Base-by-base conservation (phyloP, 768 basidiomycete species). In the Dentipellis sp. region DNA sequence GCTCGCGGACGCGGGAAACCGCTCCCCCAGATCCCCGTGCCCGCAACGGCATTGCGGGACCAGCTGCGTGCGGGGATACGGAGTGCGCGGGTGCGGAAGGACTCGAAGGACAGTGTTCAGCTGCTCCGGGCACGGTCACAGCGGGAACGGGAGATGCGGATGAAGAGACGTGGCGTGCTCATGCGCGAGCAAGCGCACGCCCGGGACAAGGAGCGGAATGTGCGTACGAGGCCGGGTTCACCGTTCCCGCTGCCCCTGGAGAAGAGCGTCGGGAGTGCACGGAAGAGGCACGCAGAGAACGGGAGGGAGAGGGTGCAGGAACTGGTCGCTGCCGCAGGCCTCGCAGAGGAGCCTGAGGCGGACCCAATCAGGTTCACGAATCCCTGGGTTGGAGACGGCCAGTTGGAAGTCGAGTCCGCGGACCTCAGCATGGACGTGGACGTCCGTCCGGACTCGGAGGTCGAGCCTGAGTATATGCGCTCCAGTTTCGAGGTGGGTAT, bases 381-480 rank as follows among this genome's bases (percentile, higher is more conserved):
- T 47, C 49, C 55, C 9, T 55, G 49, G 34, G 21, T 37, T 12
- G 29, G 29, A 6, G 29, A 29, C 29, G 29, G 29, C 29, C 29
- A 29, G 29, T 29, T 29, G 29, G 3, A 29, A 29, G 29, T 29
- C 29, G 29, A 29, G 29, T 35, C 51, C 17, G 35, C 39, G 19
- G 21, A 17, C 29, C 47, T 47, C n/a, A 54, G 53, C 21, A 29
- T 36, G 36, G 53, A 36, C 17, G 53, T 40, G 14, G 60, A 61
- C n/a, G 52, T 35, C 6, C 45, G 60, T 38, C 22, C 60, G 4
- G 58, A 61, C 48, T 61, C 60, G 7, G 58, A 61, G 46, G 58
- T 54, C 21, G 58, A 61, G 39, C 60, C 60, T 8, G 60, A 61
- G 51, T 55, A 48, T 35, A 48, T 35, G n/a, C 55, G 29, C 6